Conservation (phyloP, 306 rosid genomes). For the Sicyos baderoa region DNA sequence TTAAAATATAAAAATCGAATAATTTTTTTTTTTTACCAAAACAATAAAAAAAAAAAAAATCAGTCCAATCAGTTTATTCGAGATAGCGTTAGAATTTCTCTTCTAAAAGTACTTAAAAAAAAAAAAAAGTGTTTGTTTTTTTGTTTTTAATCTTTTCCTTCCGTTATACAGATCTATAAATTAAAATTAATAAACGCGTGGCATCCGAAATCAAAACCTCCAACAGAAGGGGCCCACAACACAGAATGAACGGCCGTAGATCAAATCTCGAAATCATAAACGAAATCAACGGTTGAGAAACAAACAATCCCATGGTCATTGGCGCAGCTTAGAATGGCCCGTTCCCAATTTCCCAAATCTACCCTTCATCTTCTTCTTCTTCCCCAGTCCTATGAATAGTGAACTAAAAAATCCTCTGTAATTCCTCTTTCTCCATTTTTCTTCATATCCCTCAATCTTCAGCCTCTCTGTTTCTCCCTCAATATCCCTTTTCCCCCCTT, state of each 20-base stretch:
- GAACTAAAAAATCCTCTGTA: background rate
- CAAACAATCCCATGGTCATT: background rate
- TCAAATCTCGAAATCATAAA: background rate
- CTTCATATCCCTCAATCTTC: background rate
- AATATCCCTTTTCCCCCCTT: background rate
- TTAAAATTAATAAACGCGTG: constrained; percentile 16
- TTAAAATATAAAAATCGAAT: too few relatives aligned
- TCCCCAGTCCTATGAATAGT: constrained; percentile 12
- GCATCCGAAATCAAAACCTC: constrained; percentile 17
- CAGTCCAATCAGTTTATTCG: constrained; percentile 4
- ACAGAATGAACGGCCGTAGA: background rate
- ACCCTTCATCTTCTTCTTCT: background rate
- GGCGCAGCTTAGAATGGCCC: background rate
- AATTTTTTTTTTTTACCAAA: too few relatives aligned
- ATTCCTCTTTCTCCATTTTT: background rate
- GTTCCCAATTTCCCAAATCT: constrained; percentile 2
- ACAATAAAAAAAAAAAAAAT: background rate
- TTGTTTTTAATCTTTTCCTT: background rate
- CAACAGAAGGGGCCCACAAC: background rate
- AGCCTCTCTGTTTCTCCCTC: background rate
- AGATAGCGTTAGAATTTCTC: constrained; percentile 14
- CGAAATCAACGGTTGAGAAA: background rate
- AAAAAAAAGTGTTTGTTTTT: background rate
- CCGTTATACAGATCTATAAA: background rate
- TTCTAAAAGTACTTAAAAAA: background rate